These are phyloP conservation scores for Coniochaeta pulveracea DNA, from an alignment of 2,329 filamentous ascomycete species.

Conservation along the genomic window DNA sequence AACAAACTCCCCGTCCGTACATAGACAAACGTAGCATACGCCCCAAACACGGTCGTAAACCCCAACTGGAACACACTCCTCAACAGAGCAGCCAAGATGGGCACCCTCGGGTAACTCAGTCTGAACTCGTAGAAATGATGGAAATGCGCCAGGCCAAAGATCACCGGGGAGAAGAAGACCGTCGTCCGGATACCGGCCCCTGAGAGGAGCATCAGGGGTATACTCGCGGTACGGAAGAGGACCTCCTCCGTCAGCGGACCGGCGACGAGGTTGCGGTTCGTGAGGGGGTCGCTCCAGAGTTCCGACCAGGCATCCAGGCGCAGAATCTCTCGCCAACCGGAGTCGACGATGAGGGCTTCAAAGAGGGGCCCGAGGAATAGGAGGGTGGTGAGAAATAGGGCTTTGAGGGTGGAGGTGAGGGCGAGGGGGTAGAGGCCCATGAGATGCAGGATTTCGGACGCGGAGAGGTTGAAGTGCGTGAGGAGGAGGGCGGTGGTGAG, in stretches of 20 bases:
- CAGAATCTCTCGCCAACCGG: slow-evolving; percentile 55
- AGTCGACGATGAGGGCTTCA: slow-evolving; percentile 64
- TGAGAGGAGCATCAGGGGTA: slow-evolving; percentile 72
- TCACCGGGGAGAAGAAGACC: slow-evolving; percentile 72
- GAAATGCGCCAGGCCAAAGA: slow-evolving; percentile 87
- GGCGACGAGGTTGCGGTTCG: slow-evolving; percentile 78
- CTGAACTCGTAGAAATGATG: slow-evolving; percentile 96
- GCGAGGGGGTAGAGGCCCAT: slow-evolving; percentile 76
- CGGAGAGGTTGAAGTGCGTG: slow-evolving; percentile 35
- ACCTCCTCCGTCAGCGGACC: slow-evolving; percentile 88
- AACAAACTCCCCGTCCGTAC: slow-evolving; percentile 74
- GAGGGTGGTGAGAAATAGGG: slow-evolving; percentile 60
- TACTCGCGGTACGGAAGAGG: slow-evolving; percentile 78
- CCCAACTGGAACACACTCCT: slow-evolving; percentile 73
- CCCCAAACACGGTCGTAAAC: slow-evolving; percentile 89
- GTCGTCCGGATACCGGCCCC: slow-evolving; percentile 44
- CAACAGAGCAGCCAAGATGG: slow-evolving; percentile 49
- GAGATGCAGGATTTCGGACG: slow-evolving; percentile 48
- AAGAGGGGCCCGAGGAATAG: slow-evolving; percentile 81
- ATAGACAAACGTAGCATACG: slow-evolving; percentile 83
- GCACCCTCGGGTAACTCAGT: slow-evolving; percentile 62
- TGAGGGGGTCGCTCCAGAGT: slow-evolving; percentile 61
- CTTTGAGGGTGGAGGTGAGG: slow-evolving; percentile 48
- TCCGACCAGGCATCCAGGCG: slow-evolving; percentile 40
- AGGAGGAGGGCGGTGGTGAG: slow-evolving; percentile 57